These are phyloP conservation scores for Aspergillus quadricinctus DNA, from an alignment of 2,329 filamentous ascomycete genomes.

Conservation along the genomic window DNA sequence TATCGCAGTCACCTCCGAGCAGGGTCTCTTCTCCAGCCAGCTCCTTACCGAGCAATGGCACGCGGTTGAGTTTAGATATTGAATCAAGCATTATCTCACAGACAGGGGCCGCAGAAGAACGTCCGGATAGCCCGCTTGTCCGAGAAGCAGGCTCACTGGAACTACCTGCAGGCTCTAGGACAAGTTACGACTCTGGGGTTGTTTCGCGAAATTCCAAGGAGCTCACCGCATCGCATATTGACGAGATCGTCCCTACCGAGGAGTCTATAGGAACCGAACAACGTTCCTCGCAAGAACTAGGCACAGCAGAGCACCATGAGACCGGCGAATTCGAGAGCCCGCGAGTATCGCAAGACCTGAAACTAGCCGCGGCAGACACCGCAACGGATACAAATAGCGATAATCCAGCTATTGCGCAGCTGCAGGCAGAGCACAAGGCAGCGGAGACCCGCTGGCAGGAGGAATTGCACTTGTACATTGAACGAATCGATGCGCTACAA, in stretches of 20 bases:
- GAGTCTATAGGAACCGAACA: conserved; percentile 2
- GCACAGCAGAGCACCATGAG: neutral
- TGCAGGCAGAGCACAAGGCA: conserved; percentile 49
- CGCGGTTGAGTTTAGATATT: conserved; percentile 35
- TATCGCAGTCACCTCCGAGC: conserved; percentile 46
- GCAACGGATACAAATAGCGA: conserved; percentile 28
- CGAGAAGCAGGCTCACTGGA: conserved; percentile 10
- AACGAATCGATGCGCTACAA: conserved; percentile 87
- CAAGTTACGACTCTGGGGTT: conserved; percentile 27
- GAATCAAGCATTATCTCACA: conserved; percentile 22
- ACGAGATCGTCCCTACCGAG: conserved; percentile 6
- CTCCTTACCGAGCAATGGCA: conserved; percentile 42
- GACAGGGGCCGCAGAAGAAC: conserved; percentile 19
- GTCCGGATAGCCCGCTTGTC: conserved; percentile 5
- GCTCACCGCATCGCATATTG: conserved; percentile 10
- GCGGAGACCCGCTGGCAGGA: conserved; percentile 64
- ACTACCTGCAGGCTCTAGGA: conserved; percentile 12
- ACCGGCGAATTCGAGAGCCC: conserved; percentile 4
- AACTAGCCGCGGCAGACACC: conserved; percentile 13
- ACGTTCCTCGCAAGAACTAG: neutral
- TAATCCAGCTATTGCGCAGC: conserved; percentile 44
- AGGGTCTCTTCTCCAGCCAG: conserved; percentile 52
- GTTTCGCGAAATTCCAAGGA: conserved; percentile 26
- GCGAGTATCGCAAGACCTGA: conserved; percentile 13
- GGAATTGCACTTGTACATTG: conserved; percentile 76